Evolutionary conservation across 176 grass and related monocot genomes (phyloP), one percentile per base, ranked within the genome.

Genomic region (Bolboschoenus planiculmis): DNA sequence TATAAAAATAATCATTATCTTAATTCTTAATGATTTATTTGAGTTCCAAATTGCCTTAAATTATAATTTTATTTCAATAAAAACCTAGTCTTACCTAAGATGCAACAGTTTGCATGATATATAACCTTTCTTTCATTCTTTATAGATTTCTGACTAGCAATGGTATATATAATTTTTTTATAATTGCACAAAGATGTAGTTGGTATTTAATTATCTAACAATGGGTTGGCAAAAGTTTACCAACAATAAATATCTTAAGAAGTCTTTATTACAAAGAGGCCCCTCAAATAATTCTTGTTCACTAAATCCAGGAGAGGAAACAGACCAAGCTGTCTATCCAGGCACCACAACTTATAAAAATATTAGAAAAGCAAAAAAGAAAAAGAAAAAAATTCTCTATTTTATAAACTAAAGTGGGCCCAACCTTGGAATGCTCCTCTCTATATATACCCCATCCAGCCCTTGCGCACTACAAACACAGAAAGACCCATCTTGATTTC

Each of bases 381-480:
- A 16, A 43, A 44, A 55, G 60, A 24, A 33, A 33, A 29, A 16
- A 16, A 36, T 26, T 78, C 36, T 71, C 50, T 61, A 56, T 85
- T 75, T 85, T 59, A 10, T 75, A 20, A 60, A 29, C 4, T 35
- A 85, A 65, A 78, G 31, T 60, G 73, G 24, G 43, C 51, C 46
- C 59, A 7, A 72, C 75, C 31, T 48, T 82, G n/a, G 37, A 16
- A 18, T 78, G 81, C 78, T 66, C 56, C 88, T 56, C 78, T 85
- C 72, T 93, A 89, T 89, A 93, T 83, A 97, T 83, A 51, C 37
- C 82, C 24, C 87, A 56, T 44, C 83, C 73, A 72, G 26, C 80
- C 18, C 56, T 78, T 73, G 55, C 72, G 56, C 73, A 59, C 81
- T 82, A 57, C 71, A 23, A 83, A 79, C 61, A 80, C 88, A 88